Base-by-base conservation (phyloP, 352 stramenopile species). In the Phytopythium oedochilum region DNA sequence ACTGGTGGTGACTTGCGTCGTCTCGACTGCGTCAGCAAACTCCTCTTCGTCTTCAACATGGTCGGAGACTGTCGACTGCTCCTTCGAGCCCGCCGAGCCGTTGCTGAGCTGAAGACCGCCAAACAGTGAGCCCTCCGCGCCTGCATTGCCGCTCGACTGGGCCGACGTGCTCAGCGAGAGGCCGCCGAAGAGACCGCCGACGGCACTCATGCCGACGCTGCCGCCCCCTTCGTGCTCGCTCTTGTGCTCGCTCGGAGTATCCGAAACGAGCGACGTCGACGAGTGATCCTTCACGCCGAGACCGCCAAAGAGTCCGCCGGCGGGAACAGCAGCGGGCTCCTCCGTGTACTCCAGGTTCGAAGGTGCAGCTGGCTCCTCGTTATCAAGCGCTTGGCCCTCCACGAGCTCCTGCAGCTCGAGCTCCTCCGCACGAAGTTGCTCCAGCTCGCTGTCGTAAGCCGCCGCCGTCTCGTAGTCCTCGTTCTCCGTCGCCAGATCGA, bases 381-480 rank as follows among this genome's bases (percentile, higher is more conserved):
- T 53, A n/a, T 53, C 18, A 34, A 59, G 36, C 23, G 18, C 51
- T 20, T 74, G 56, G 18, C 72, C 59, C n/a, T 59, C 49, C 28
- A 79, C 48, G 29, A 80, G 61, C 12, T 57, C 59, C 39, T 73
- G 43, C 22, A 85, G 68, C 38, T 78, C 69, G 7, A 59, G 67
- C 53, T 88, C 77, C 35, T 85, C 67, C 15, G 64, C 78, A 23
- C 68, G 76, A 38, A 86, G 61, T n/a, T 68, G 66, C 36, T 81
- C 54, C 15, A 89, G 45, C 29, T 93, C 83, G 39, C 88, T 71
- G n/a, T 91, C 74, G 25, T 89, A 73, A 6, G 57, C 47, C 5
- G 74, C 76, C 0, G 78, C 83, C 12, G 68, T 70, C 20, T 89
- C 78, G 44, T 87, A 89, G 35, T 90, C 75, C 31, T 92, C 76